Evolutionary conservation across 805 yeast genomes (phyloP).

Genomic region (Clavispora santaluciae): DNA sequence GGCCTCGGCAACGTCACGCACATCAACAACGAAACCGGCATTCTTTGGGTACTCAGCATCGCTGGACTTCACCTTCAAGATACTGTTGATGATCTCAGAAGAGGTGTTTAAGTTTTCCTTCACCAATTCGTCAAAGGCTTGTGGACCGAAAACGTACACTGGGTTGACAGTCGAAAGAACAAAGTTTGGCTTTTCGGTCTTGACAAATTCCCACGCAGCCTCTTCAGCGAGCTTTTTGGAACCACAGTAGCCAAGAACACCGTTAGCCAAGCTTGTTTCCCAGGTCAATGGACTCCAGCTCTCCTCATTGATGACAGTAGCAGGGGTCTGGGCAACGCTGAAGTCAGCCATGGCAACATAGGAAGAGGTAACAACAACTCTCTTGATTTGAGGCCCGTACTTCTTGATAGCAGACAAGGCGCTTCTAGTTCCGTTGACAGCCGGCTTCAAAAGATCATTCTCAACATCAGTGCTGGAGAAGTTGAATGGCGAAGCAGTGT

Average conservation of each 20-base stretch:
- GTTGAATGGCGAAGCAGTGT: conserved; percentile 5
- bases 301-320: conserved; percentile 32
- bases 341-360: conserved; percentile 1
- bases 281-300: conserved; percentile 14
- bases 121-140: conserved; percentile 12
- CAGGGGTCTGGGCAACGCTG: conserved; percentile 29
- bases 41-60: neutral
- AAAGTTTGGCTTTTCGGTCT: conserved; percentile 5
- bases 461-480: neutral
- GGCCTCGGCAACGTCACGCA: conserved; percentile 22
- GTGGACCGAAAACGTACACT: conserved; percentile 24
- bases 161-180: conserved; percentile 12
- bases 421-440: conserved; percentile 3
- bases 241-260: conserved; percentile 9
- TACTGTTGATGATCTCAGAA: conserved; percentile 8
- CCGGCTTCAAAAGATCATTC: conserved; percentile 1
- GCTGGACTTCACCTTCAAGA: conserved; percentile 5
- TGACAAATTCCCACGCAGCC: conserved; percentile 16
- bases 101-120: conserved; percentile 11
- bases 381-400: conserved; percentile 3
- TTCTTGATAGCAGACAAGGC: conserved; percentile 2
- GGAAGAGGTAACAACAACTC: conserved; percentile 4
- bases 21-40: conserved; percentile 11
- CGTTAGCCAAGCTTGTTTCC: conserved; percentile 9
- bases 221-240: conserved; percentile 15